Conservation (phyloP, 83 land plant species). For the Diphasiastrum complanatum region DNA sequence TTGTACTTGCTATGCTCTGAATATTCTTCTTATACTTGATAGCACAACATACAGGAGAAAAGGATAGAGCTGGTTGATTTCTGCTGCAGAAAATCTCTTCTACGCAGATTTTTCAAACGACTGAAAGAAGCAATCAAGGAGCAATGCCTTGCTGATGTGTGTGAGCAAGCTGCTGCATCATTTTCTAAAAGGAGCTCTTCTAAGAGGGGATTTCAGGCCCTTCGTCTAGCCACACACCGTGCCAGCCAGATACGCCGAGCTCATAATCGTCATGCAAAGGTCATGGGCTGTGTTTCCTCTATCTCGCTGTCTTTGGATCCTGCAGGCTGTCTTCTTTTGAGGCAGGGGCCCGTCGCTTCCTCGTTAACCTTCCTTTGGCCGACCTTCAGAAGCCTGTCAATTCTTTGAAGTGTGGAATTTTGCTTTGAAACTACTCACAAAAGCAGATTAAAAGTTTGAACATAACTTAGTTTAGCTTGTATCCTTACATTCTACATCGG, state of each 20-base stretch:
- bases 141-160: not conserved
- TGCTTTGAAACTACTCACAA: too few relatives aligned
- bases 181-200: slow-evolving; percentile 10
- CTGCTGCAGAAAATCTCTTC: not conserved
- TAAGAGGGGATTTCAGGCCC: slow-evolving; percentile 3
- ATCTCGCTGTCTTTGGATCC: too few relatives aligned
- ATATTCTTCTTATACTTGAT: not conserved
- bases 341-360: too few relatives aligned
- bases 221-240: slow-evolving; percentile 13
- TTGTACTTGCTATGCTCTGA: not conserved
- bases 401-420: too few relatives aligned
- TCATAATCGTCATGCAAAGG: slow-evolving; percentile 16
- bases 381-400: too few relatives aligned
- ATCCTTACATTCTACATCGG: too few relatives aligned
- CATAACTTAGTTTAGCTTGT: too few relatives aligned
- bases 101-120: slow-evolving; percentile 14
- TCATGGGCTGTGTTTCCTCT: not conserved
- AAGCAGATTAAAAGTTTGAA: too few relatives aligned
- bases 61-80: slow-evolving; percentile 5
- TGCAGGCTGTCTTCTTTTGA: too few relatives aligned
- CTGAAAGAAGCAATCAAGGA: slow-evolving; percentile 6
- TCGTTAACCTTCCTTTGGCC: too few relatives aligned
- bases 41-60: slow-evolving; percentile 4
- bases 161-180: not conserved
- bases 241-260: slow-evolving; percentile 13